Evolutionary conservation across 1,284 basidiomycete genomes (phyloP).

Genomic region (Fistulinella cinereoalba): DNA sequence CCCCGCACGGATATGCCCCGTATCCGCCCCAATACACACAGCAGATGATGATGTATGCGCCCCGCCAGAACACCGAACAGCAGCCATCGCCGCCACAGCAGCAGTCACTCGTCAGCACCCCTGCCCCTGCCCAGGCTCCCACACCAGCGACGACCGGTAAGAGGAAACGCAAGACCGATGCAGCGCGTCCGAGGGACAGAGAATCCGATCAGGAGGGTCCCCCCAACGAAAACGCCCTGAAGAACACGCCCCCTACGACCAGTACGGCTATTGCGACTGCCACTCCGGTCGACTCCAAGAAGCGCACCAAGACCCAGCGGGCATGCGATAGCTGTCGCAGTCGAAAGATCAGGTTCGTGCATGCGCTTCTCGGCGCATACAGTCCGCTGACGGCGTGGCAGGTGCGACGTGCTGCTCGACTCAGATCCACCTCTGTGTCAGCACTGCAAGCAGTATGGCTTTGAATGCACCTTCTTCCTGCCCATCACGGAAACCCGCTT

Average conservation of each 20-base stretch:
- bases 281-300: constrained; percentile 59
- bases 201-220: constrained; percentile 59
- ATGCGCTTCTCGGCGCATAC: constrained; percentile 12
- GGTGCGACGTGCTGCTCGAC: constrained; percentile 77
- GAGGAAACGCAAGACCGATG: constrained; percentile 61
- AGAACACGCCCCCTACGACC: constrained; percentile 34
- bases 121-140: constrained; percentile 37
- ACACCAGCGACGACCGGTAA: constrained; percentile 42
- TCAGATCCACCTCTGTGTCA: constrained; percentile 75
- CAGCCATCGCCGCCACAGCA: constrained; percentile 27
- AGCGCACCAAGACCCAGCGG: constrained; percentile 86
- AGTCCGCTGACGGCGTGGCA: constrained; percentile 27
- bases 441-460: constrained; percentile 86
- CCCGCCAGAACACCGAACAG: constrained; percentile 37
- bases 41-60: constrained; percentile 65
- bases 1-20: constrained; percentile 48
- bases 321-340: constrained; percentile 90
- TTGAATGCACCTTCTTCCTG: constrained; percentile 95
- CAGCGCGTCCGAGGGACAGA: constrained; percentile 42
- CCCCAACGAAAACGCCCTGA: constrained; percentile 45
- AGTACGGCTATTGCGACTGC: constrained; percentile 28
- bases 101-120: constrained; percentile 28
- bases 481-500: constrained; percentile 98
- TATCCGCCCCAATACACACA: constrained; percentile 63
- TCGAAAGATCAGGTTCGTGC: constrained; percentile 80